Evolutionary conservation across 306 rosid genomes (phyloP).

Genomic region (Luffa aegyptiaca): DNA sequence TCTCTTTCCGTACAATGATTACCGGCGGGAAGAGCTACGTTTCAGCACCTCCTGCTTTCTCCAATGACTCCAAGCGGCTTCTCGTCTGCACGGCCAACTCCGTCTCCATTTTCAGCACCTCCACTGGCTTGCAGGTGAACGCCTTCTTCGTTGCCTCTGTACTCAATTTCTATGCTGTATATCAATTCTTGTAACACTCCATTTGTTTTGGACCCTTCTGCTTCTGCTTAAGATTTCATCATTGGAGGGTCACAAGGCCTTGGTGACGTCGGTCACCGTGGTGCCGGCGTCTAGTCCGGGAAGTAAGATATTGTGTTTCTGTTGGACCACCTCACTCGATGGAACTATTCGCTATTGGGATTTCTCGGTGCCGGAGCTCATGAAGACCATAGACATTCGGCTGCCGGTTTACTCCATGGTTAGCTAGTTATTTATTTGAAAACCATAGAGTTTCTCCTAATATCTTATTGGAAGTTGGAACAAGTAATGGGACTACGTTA

Average conservation of each 20-base stretch:
- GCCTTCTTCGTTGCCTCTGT: neutral
- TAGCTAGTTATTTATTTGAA: neutral
- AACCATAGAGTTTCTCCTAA: neutral
- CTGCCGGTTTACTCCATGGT: slow-evolving; percentile 75
- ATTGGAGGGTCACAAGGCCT: slow-evolving; percentile 59
- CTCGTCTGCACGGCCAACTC: slow-evolving; percentile 50
- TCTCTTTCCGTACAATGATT: slow-evolving; percentile 22
- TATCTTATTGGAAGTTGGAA: neutral
- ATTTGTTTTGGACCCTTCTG: neutral
- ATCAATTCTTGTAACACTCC: neutral
- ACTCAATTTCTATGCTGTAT: neutral
- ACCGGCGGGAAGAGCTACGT: slow-evolving; percentile 68
- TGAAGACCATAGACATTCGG: slow-evolving; percentile 38
- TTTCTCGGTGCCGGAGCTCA: slow-evolving; percentile 47
- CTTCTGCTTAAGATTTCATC: slow-evolving; percentile 22
- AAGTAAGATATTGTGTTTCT: slow-evolving; percentile 33
- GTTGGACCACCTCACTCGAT: slow-evolving; percentile 81
- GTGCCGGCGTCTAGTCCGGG: slow-evolving; percentile 37
- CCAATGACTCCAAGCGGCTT: slow-evolving; percentile 63
- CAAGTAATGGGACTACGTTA: neutral
- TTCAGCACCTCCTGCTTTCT: slow-evolving; percentile 60
- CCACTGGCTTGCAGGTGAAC: slow-evolving; percentile 56
- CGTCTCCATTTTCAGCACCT: slow-evolving; percentile 65
- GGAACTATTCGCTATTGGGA: slow-evolving; percentile 86
- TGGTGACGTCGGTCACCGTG: slow-evolving; percentile 58